Evolutionary conservation across 2,329 filamentous ascomycete genomes (phyloP).

Genomic region (Botrytis sinoallii): DNA sequence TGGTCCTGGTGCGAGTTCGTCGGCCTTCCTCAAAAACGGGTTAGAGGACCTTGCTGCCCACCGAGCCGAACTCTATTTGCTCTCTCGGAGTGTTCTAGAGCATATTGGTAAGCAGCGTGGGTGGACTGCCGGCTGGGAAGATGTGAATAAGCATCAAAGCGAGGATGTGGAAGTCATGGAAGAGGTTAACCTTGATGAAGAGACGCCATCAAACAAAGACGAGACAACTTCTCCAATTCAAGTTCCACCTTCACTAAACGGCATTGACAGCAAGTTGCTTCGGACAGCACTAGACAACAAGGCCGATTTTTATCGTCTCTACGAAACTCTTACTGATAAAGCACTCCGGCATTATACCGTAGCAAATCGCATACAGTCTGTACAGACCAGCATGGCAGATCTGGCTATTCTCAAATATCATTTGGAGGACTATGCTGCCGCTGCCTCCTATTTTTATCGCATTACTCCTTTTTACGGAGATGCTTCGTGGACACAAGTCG

Average conservation of each 20-base stretch:
- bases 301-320: conserved; percentile 63
- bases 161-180: conserved; percentile 46
- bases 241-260: conserved; percentile 38
- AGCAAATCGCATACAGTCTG: conserved; percentile 73
- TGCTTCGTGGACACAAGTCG: conserved; percentile 73
- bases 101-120: conserved; percentile 66
- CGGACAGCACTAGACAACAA: conserved; percentile 58
- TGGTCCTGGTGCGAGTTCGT: conserved; percentile 42
- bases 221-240: not conserved
- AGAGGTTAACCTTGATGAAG: conserved; percentile 52
- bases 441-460: conserved; percentile 73
- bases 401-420: conserved; percentile 81
- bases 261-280: conserved; percentile 56
- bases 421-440: conserved; percentile 67
- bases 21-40: conserved; percentile 58
- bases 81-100: conserved; percentile 78
- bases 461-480: conserved; percentile 77
- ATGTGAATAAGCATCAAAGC: conserved; percentile 48
- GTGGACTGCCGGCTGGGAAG: conserved; percentile 76
- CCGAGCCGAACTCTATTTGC: conserved; percentile 75
- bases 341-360: conserved; percentile 79
- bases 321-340: conserved; percentile 77
- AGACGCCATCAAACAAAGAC: conserved; percentile 10
- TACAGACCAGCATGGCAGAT: conserved; percentile 76
- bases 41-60: conserved; percentile 79